These are phyloP conservation scores for Gnaphalium uliginosum DNA, from an alignment of 129 eudicot genomes.

Conservation along the genomic window DNA sequence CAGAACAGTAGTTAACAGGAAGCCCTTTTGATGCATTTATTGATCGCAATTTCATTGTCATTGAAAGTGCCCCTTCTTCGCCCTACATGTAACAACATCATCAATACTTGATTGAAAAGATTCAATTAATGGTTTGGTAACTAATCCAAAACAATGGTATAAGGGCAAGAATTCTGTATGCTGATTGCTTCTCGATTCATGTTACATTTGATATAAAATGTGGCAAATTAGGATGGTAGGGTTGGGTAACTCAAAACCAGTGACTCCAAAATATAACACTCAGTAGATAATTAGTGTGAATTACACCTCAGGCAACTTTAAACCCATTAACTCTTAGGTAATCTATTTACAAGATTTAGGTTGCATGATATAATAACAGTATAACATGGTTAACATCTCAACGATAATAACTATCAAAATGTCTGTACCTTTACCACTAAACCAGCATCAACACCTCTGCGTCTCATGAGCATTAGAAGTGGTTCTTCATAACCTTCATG, in stretches of 20 bases:
- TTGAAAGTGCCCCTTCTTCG: conserved; percentile 98
- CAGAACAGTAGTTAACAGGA: conserved; percentile 96
- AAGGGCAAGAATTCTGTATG: conserved; percentile 5
- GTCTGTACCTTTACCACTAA: conserved; percentile 83
- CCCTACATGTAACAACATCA: conserved; percentile 54
- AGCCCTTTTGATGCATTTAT: conserved; percentile 80
- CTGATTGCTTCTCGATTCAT: not conserved
- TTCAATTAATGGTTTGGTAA: not conserved
- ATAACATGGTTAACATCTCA: not conserved
- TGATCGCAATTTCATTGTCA: conserved; percentile 75
- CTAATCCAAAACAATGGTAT: not conserved
- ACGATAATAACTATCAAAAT: not conserved
- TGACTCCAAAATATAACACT: not conserved
- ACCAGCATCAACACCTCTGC: conserved; percentile 94
- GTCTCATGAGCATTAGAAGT: conserved; percentile 92
- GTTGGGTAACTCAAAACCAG: not conserved
- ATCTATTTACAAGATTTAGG: not conserved
- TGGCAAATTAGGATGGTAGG: not conserved
- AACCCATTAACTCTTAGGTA: not conserved
- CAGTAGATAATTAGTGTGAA: not conserved
- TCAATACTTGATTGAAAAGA: conserved; percentile 22
- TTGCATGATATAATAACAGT: not conserved
- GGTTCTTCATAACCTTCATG: conserved; percentile 99
- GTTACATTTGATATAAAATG: not conserved
- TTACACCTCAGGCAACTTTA: not conserved